phyloP scores from a whole-genome alignment of 2,329 filamentous ascomycete genomes.

The Fusarium siculi region DNA sequence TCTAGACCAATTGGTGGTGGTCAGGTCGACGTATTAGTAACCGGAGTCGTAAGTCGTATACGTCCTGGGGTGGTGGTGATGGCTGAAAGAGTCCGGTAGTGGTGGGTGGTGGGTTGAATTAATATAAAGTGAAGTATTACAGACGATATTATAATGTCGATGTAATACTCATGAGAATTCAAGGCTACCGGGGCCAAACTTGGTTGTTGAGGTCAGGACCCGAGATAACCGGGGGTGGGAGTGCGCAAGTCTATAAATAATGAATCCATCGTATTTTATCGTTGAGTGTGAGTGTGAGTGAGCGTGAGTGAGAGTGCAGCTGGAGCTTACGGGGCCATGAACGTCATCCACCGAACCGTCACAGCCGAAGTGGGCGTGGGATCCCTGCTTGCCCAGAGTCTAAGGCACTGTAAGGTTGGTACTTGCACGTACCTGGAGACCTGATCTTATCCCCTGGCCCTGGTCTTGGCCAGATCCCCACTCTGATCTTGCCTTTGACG shows the following conservation, averaged over 20 bases:
- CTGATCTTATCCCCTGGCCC: constrained; percentile 22
- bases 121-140: constrained; percentile 18
- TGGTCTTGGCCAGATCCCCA: constrained; percentile 28
- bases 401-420: neutral
- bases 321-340: constrained; percentile 25
- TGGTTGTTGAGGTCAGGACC: constrained; percentile 11
- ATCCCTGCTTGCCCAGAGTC: constrained; percentile 12
- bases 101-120: constrained; percentile 3
- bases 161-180: constrained; percentile 26
- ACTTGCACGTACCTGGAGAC: constrained; percentile 20
- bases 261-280: constrained; percentile 28
- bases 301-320: neutral
- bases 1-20: neutral
- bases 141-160: constrained; percentile 19
- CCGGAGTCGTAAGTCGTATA: constrained; percentile 3
- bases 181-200: constrained; percentile 25
- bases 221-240: constrained; percentile 30
- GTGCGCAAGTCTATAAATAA: constrained; percentile 38
- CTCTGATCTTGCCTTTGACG: constrained; percentile 26
- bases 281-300: neutral
- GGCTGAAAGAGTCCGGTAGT: neutral
- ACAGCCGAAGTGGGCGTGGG: constrained; percentile 28
- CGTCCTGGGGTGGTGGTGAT: constrained; percentile 1
- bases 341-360: constrained; percentile 38
- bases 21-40: neutral